Base-by-base conservation (phyloP, 345 rosid species). In the Cardamine resedifolia region DNA sequence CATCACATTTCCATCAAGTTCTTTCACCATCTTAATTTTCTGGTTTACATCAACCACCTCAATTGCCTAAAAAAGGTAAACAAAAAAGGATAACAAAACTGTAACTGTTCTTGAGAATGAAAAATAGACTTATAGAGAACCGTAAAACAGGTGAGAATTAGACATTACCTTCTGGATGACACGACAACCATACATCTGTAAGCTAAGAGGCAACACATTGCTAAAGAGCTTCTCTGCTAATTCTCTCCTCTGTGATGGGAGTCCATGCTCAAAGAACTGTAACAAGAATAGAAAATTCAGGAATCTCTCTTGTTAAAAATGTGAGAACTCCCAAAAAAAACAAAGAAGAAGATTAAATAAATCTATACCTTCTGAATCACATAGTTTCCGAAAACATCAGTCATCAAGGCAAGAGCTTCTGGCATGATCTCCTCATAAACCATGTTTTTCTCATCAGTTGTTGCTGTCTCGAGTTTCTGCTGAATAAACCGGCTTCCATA, bases 141-240 rank as follows among this genome's bases (percentile, higher is more conserved):
- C 34, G 31, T 2, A 15, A 1, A 20, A 49, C 26, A 38, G 28
- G 59, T 36, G 44, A 53, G 14, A 77, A 56, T 3, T 16, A 53
- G 23, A n/a, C 16, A 56, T 55, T 75, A 93, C 98, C 97, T 90
- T 93, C 70, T 93, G 98, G 76, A 93, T 90, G 39, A 93, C 98
- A 78, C 98, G 96, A 50, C 98, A 93, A 34, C 98, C 98, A 80
- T 93, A 93, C 98, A 93, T 93, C 76, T 93, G 98, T 74, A 93
- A 85, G 81, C 98, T 88, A 62, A 93, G 94, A 19, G 90, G 77
- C 73, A 93, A 82, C 36, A 93, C 97, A 77, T 89, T 93, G 63
- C 88, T 81, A 75, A 83, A 80, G 45, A 90, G 90, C 81, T 90
- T 87, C 63, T 89, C 92, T 12, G 92, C 96, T 50, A 93, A 81